Evolutionary conservation across 306 rosid species (phyloP), one percentile per base, ranked within the genome.

Genomic region (Glycyrrhiza uralensis): DNA sequence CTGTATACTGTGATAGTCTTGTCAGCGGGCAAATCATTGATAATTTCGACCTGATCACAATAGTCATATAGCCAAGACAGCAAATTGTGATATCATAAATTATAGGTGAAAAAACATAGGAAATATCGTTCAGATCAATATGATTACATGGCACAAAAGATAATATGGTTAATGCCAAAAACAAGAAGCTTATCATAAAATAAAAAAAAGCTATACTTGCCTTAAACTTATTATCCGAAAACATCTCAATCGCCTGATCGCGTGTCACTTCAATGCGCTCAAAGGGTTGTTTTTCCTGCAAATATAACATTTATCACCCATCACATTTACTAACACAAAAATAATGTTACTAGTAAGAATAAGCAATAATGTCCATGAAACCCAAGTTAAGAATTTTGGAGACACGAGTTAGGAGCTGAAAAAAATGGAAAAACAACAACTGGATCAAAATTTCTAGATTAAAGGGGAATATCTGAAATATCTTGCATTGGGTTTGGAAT

Each of bases 1-100:
- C 97, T 89, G 68, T 93, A 93, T 24, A 93, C 98, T 0, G 98
- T 93, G 74, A 93, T 93, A 22, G 98, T 90, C 79, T 89, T 91
- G 82, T 91, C 98, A 18, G 85, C 90, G 2, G 98, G 94, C 75
- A 93, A 83, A 81, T 93, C 98, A 28, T 91, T 93, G 82, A 93
- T 93, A 72, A 93, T 91, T 85, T 91, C 98, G 46, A 93, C 83
- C 98, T 93, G 87, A 80, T 82, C 50, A 74, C 6, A 79, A 19
- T 13, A 61, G 28, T 20, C 29, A 54, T 35, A 67, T 22, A 44
- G 20, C 65, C 39, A 47, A 49, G 30, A 66, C 26, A 67, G 20
- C 19, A 19, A 82, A n/a, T 29, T 71, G 24, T n/a, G 11, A 45
- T 32, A 55, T 58, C 12, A 49, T 62, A 41, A 42, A 19, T 35